Conservation (phyloP, 1,139 yeast species). For the Taiozyma sp. region DNA sequence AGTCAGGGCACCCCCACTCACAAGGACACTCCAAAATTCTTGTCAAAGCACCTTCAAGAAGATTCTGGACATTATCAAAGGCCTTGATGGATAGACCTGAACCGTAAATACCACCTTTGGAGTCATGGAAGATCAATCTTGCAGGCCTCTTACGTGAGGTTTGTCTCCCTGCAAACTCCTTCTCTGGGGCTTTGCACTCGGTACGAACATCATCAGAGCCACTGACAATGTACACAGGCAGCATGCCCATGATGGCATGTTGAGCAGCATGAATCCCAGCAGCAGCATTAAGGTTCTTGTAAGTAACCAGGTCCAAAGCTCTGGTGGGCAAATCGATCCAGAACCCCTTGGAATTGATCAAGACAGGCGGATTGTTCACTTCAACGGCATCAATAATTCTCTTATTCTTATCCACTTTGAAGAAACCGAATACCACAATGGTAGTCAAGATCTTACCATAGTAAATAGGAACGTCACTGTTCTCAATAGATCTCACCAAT, state of each 20-base stretch:
- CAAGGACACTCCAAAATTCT: constrained; percentile 68
- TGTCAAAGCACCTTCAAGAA: constrained; percentile 54
- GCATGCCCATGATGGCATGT: constrained; percentile 76
- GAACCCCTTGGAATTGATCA: constrained; percentile 67
- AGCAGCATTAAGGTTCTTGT: constrained; percentile 62
- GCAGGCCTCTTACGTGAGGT: constrained; percentile 77
- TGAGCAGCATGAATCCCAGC: constrained; percentile 98
- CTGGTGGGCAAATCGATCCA: constrained; percentile 82
- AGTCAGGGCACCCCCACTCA: constrained; percentile 84
- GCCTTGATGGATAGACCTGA: constrained; percentile 78
- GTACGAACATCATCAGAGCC: constrained; percentile 74
- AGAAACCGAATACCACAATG: constrained; percentile 84
- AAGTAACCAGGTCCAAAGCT: constrained; percentile 54
- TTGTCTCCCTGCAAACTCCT: constrained; percentile 78
- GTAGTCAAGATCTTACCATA: constrained; percentile 73
- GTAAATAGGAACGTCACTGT: constrained; percentile 61
- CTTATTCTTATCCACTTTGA: constrained; percentile 72
- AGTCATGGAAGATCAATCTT: constrained; percentile 76
- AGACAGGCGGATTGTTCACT: constrained; percentile 82
- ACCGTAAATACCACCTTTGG: constrained; percentile 74
- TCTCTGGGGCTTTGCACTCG: constrained; percentile 96
- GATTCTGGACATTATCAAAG: constrained; percentile 67
- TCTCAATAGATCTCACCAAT: constrained; percentile 47
- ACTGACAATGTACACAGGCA: constrained; percentile 65
- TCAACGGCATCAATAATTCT: constrained; percentile 90